Base-by-base conservation (phyloP, 1,284 basidiomycete species). In the Ustilago tritici region DNA sequence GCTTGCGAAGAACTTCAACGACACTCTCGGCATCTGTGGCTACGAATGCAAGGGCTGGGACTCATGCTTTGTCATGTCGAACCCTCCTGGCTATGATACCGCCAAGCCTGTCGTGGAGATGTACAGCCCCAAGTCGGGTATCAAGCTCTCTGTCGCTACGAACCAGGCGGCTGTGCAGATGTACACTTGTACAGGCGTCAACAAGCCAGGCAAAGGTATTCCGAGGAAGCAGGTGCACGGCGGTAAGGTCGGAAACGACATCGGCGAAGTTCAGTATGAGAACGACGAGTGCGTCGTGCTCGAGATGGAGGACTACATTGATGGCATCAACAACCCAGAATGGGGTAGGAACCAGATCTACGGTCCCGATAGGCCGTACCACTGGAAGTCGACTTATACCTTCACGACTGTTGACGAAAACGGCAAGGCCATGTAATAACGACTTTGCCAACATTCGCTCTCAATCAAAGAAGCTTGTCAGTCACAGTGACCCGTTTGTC, bases 271-370 rank as follows among this genome's bases (percentile, higher is more conserved):
- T 41, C 56, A 82, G 53, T 84, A 84, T 61, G 81, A 76, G 11
- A 82, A 83, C 40, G 59, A 79, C 58, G 61, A 68, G 23, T 82
- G 81, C 56, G 70, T 82, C 23, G 82, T 82, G 43, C 49, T 84
- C 55, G 82, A 84, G 64, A 70, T 79, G 78, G 78, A 84, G 64
- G 82, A 80, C 19, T 80, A 71, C 41, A 84, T 84, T 38, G 82
- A 84, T 56, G 81, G 52, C 0, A 81, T 84, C 68, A 84, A 84
- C 53, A 55, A 83, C 15, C 76, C 73, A 15, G 43, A 74, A 58
- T 84, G 81, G 81, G 73, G 73, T 10, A 61, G 78, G 23, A 65
- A 79, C 55, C 77, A 80, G 63, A 75, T 83, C 62, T 82, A 82
- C 40, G 70, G 71, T n/a, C 73, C 71, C 10, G 63, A 68, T 3